phyloP scores from a whole-genome alignment of 805 yeast species.

The Pichia scutulata region DNA sequence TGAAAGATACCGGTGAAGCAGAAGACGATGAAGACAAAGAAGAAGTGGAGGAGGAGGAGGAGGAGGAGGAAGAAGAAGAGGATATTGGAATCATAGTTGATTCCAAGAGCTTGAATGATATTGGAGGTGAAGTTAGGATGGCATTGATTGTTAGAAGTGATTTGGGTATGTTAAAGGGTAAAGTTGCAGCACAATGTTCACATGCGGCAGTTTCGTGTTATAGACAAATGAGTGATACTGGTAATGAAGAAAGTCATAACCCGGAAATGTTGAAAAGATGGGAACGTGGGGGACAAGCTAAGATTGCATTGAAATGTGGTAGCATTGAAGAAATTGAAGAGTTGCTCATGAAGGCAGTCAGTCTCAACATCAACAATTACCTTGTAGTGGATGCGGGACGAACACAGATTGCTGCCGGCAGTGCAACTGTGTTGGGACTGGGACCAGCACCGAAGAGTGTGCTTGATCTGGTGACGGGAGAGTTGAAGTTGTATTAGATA shows the following conservation, averaged over 20 bases:
- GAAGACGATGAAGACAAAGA: background rate
- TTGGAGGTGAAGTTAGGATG: conserved; percentile 81
- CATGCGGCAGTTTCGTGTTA: conserved; percentile 96
- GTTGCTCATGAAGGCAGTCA: conserved; percentile 72
- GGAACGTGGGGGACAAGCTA: conserved; percentile 86
- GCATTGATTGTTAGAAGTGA: conserved; percentile 84
- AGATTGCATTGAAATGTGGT: conserved; percentile 74
- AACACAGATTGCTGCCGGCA: conserved; percentile 93
- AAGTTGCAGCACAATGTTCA: conserved; percentile 94
- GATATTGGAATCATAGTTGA: conserved; percentile 46
- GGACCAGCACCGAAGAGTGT: conserved; percentile 92
- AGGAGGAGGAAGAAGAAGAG: conserved; percentile 27
- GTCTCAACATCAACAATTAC: conserved; percentile 68
- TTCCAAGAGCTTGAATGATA: conserved; percentile 50
- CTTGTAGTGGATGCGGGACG: conserved; percentile 95
- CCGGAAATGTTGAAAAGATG: conserved; percentile 64
- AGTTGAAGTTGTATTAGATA: conserved; percentile 58
- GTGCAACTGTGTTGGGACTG: conserved; percentile 91
- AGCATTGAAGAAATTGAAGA: conserved; percentile 65
- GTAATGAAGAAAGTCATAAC: conserved; percentile 46
- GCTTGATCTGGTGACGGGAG: conserved; percentile 76
- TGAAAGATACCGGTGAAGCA: no score
- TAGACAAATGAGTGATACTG: conserved; percentile 47
- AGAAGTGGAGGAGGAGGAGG: conserved; percentile 11
- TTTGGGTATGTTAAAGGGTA: conserved; percentile 88